phyloP scores from a whole-genome alignment of 1,284 basidiomycete genomes.

The Ustanciosporium gigantosporum region DNA sequence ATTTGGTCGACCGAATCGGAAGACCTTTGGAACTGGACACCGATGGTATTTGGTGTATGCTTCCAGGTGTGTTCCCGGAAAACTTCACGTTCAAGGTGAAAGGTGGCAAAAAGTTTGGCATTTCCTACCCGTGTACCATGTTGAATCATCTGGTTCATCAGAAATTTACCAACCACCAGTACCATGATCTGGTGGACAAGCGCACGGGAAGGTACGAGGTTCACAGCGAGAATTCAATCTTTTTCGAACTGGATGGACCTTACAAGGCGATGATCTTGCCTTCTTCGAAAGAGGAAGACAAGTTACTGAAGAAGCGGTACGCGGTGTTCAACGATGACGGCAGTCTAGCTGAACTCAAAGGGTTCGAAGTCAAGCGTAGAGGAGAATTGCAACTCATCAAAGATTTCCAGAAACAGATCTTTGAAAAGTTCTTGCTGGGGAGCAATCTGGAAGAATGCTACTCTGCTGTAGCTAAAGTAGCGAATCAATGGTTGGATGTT shows the following conservation, averaged over 20 bases:
- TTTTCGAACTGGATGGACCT: constrained; percentile 98
- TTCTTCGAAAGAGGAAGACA: constrained; percentile 99
- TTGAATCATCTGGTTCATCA: constrained; percentile 96
- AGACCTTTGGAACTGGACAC: constrained; percentile 96
- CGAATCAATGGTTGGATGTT: constrained; percentile 96
- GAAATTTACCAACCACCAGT: constrained; percentile 95
- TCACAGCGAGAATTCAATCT: constrained; percentile 98
- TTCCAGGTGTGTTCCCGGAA: constrained; percentile 95
- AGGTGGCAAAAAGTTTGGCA: constrained; percentile 81
- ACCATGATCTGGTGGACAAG: constrained; percentile 83
- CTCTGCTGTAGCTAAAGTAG: constrained; percentile 86
- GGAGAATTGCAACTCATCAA: constrained; percentile 99
- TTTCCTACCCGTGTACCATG: constrained; percentile 99
- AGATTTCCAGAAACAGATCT: constrained; percentile 98
- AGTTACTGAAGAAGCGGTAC: constrained; percentile 96
- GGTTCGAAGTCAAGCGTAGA: constrained; percentile 97
- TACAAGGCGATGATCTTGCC: constrained; percentile 99
- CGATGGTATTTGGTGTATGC: constrained; percentile 99
- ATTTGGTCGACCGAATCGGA: constrained; percentile 91
- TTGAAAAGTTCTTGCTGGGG: constrained; percentile 94
- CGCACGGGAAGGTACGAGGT: constrained; percentile 81
- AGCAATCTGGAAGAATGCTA: constrained; percentile 93
- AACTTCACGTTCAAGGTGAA: constrained; percentile 93
- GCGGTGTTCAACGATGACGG: constrained; percentile 99
- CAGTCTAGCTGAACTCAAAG: constrained; percentile 93